Evolutionary conservation across 2,329 filamentous ascomycete genomes (phyloP), one percentile per base, ranked within the genome.

Genomic region (Magnaporthiopsis incrustans): DNA sequence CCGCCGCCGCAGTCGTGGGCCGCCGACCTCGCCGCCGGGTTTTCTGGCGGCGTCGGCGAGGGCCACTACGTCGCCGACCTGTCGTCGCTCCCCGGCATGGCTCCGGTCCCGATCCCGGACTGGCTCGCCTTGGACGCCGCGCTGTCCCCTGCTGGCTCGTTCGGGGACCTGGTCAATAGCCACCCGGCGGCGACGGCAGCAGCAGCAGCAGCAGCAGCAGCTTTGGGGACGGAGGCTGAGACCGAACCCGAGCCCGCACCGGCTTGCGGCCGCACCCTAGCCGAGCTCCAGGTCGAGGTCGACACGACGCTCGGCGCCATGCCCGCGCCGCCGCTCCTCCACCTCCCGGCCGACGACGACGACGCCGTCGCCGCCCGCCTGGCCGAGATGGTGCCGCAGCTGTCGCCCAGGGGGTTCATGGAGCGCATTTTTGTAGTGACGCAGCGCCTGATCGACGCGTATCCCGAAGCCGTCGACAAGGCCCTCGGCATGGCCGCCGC

Each of bases 381-480:
- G 30, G 44, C 30, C 3, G 27, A 62, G 10, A 25, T 35, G n/a
- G 61, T 18, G 22, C 2, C 15, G n/a, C 53, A 18, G 53, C 27
- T 57, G 44, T 22, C 56, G 7, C 12, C 15, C 11, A 35, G 57
- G 8, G 25, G 25, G 15, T 57, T 62, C 61, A 15, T 58, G 27
- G 61, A 62, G 27, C 30, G n/a, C 30, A 57, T 62, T 18, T 74
- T 78, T 30, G 68, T 67, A 10, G 66, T 69, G 57, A 69, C 73
- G 15, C 77, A 79, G 61, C 68, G 71, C 12, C 69, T 79, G 22
- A 67, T 72, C 58, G 70, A 73, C 33, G 30, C 77, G 7, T 79
- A 79, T 58, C 74, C 76, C 1, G 65, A 68, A 10, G 67, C 71
- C 11, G 66, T 75, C 7, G 66, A 68, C 2, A 56, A 69, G 4